Conservation (phyloP, 345 rosid species). For the Hibiscus mutabilis region DNA sequence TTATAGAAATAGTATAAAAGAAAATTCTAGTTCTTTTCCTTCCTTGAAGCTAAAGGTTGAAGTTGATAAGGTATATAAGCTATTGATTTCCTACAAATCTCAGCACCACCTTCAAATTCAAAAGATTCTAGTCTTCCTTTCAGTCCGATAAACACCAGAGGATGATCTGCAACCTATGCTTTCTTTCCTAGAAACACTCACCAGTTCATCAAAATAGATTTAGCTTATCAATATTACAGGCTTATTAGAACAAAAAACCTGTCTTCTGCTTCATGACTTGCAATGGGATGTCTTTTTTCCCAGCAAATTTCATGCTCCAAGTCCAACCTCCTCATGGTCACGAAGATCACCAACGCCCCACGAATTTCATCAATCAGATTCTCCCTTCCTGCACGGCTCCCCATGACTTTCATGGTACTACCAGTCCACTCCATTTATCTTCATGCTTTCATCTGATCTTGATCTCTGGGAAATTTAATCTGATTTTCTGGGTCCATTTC, state of each 20-base stretch:
- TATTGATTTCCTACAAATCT: conserved; percentile 20
- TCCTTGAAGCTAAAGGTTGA: conserved; percentile 4
- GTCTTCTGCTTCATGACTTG: conserved; percentile 39
- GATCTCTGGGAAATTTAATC: background rate
- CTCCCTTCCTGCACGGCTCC: conserved; percentile 48
- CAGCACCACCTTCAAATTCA: conserved; percentile 18
- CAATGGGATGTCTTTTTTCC: conserved; percentile 90
- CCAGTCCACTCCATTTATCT: background rate
- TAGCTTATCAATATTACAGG: conserved; percentile 10
- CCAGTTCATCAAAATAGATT: background rate
- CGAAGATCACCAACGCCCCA: conserved; percentile 42
- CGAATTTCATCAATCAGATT: conserved; percentile 49
- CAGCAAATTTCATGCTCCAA: conserved; percentile 82
- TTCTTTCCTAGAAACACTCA: no score
- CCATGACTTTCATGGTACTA: conserved; percentile 75
- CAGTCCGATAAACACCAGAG: background rate
- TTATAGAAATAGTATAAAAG: background rate
- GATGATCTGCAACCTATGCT: no score
- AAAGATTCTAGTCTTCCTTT: conserved; percentile 11
- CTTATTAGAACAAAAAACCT: background rate
- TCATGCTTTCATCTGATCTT: background rate
- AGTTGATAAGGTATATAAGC: conserved; percentile 37
- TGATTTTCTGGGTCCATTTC: background rate
- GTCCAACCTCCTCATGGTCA: conserved; percentile 39
- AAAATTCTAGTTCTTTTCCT: conserved; percentile 5